Conservation (phyloP, 1,139 yeast species). For the Lipomyces yarrowii region DNA sequence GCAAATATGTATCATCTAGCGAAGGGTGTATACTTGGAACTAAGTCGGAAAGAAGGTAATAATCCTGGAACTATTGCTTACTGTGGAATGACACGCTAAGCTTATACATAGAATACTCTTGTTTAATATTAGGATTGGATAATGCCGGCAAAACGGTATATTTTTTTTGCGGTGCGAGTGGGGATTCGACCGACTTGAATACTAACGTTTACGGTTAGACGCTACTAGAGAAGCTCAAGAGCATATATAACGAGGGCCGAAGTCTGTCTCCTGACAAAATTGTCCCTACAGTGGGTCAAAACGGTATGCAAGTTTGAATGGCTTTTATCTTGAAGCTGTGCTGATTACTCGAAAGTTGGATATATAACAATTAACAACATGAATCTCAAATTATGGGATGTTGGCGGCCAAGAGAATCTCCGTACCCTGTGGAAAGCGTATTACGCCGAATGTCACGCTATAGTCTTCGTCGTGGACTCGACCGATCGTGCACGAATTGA, state of each 20-base stretch:
- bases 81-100: too few relatives aligned
- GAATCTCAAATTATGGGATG: slow-evolving; percentile 86
- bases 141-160: slow-evolving; percentile 86
- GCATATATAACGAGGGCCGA: slow-evolving; percentile 50
- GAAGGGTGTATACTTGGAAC: slow-evolving; percentile 58
- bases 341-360: slow-evolving; percentile 44
- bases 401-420: slow-evolving; percentile 88
- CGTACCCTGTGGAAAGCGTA: slow-evolving; percentile 87
- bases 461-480: slow-evolving; percentile 88
- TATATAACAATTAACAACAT: slow-evolving; percentile 55
- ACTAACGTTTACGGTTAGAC: slow-evolving; percentile 44
- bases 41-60: slow-evolving; percentile 58
- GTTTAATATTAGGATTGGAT: slow-evolving; percentile 85
- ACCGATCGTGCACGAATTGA: slow-evolving; percentile 80
- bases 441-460: slow-evolving; percentile 84
- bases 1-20: slow-evolving; percentile 63
- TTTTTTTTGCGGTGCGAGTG: slow-evolving; percentile 9
- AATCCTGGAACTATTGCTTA: slow-evolving; percentile 22
- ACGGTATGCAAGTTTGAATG: slow-evolving; percentile 45
- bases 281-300: slow-evolving; percentile 77
- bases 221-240: slow-evolving; percentile 64
- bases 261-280: slow-evolving; percentile 51
- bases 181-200: background rate
- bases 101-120: slow-evolving; percentile 55
- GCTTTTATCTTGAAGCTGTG: too few relatives aligned